Evolutionary conservation across 257 asterid species (phyloP).

Genomic region (Fraxinus excelsior): DNA sequence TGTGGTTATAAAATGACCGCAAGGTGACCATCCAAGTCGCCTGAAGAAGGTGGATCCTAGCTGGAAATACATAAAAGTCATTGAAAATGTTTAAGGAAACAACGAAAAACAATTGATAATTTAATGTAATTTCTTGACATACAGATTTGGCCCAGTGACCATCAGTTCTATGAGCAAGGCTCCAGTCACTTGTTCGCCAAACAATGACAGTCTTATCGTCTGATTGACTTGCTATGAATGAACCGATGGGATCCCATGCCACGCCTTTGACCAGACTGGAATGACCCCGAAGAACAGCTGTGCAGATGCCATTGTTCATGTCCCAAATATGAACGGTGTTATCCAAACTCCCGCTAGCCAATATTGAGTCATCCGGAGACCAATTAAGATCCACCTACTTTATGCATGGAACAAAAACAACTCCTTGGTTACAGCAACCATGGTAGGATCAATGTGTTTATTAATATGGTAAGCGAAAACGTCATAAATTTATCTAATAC

Average conservation of each 20-base stretch:
- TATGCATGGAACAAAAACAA: constrained; percentile 55
- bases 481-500: background rate
- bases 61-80: constrained; percentile 47
- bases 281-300: constrained; percentile 94
- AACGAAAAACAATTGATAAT: background rate
- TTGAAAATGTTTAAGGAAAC: constrained; percentile 15
- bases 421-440: constrained; percentile 50
- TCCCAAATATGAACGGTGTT: constrained; percentile 96
- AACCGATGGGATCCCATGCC: constrained; percentile 98
- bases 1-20: constrained; percentile 96
- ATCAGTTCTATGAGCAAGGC: constrained; percentile 95
- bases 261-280: constrained; percentile 98
- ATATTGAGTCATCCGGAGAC: constrained; percentile 92
- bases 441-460: constrained; percentile 14
- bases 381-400: constrained; percentile 99
- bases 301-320: constrained; percentile 87
- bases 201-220: constrained; percentile 98
- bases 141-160: constrained; percentile 99
- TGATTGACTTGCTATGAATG: constrained; percentile 97
- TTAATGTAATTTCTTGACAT: constrained; percentile 31
- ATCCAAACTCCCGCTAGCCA: constrained; percentile 97
- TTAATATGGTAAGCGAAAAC: constrained; percentile 3
- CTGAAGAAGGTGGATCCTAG: constrained; percentile 99
- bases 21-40: constrained; percentile 99
- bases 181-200: constrained; percentile 99